These are phyloP conservation scores for Torulaspora quercuum DNA, from an alignment of 805 yeast species.

Conservation along the genomic window DNA sequence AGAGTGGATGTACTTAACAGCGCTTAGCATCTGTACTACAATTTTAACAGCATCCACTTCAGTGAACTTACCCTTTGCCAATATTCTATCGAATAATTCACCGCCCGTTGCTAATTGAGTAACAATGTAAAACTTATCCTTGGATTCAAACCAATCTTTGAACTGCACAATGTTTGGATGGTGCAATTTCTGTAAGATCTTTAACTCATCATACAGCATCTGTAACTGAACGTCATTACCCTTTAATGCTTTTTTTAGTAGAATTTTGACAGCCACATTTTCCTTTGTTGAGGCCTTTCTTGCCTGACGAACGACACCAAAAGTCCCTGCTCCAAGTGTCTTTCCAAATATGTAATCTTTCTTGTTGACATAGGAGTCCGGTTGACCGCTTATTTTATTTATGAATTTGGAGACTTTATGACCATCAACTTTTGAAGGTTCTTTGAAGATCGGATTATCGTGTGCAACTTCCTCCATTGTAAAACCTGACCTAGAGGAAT, in stretches of 20 bases:
- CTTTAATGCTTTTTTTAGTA: constrained; percentile 76
- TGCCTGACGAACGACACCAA: constrained; percentile 88
- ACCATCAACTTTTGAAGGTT: constrained; percentile 28
- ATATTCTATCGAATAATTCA: constrained; percentile 84
- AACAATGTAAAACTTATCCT: constrained; percentile 87
- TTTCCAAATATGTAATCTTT: constrained; percentile 69
- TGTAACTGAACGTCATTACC: constrained; percentile 59
- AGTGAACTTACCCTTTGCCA: constrained; percentile 76
- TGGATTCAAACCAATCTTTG: constrained; percentile 89
- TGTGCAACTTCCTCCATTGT: neutral
- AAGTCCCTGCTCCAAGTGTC: constrained; percentile 92
- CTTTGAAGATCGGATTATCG: neutral
- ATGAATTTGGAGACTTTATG: constrained; percentile 40
- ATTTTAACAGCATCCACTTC: constrained; percentile 82
- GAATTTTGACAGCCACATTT: constrained; percentile 86
- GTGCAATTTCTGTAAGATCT: constrained; percentile 58
- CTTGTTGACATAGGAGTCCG: constrained; percentile 63
- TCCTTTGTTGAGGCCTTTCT: constrained; percentile 48
- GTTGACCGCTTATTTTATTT: constrained; percentile 67
- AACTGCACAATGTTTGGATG: constrained; percentile 90
- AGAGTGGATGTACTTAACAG: constrained; percentile 73
- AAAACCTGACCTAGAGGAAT: too few species aligned
- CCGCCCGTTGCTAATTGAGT: constrained; percentile 97
- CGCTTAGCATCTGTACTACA: constrained; percentile 69
- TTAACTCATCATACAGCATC: constrained; percentile 74